phyloP scores from a whole-genome alignment of 2,329 filamentous ascomycete genomes.

The Torrubiella hemipterigena region DNA sequence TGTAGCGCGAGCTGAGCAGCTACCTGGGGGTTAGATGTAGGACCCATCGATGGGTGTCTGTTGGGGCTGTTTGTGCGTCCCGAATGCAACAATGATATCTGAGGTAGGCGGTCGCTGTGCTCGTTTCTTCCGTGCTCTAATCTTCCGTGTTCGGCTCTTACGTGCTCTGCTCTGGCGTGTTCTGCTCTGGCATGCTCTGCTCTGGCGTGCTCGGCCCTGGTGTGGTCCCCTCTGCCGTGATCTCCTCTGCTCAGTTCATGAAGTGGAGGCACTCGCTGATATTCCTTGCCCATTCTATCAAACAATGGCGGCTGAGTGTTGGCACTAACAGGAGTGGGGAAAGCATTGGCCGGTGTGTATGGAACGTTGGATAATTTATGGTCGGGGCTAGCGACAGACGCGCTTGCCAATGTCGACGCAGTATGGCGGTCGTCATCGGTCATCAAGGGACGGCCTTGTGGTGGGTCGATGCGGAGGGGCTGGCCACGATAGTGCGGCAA shows the following conservation, averaged over 20 bases:
- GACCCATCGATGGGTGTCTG: conserved; percentile 22
- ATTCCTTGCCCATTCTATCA: conserved; percentile 43
- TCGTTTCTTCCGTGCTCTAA: conserved; percentile 43
- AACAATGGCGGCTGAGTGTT: conserved; percentile 31
- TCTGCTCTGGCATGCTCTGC: conserved; percentile 41
- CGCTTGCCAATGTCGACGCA: conserved; percentile 47
- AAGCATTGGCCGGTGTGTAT: conserved; percentile 41
- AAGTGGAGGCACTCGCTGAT: conserved; percentile 47
- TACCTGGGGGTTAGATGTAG: conserved; percentile 34
- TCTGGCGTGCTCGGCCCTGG: conserved; percentile 43
- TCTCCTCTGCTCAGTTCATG: no score
- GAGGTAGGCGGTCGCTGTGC: conserved; percentile 38
- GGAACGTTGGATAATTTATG: conserved; percentile 49
- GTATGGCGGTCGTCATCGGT: conserved; percentile 47
- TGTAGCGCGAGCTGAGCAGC: conserved; percentile 49
- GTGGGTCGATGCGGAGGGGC: conserved; percentile 49
- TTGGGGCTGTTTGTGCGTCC: conserved; percentile 36
- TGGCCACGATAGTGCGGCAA: conserved; percentile 50
- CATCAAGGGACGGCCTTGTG: conserved; percentile 42
- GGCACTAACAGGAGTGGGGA: conserved; percentile 52
- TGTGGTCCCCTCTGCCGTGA: no score
- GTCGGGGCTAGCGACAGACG: conserved; percentile 45
- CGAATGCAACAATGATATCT: conserved; percentile 44
- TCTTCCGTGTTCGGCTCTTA: not conserved
- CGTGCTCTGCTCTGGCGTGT: conserved; percentile 35